Evolutionary conservation across 2,329 filamentous ascomycete genomes (phyloP).

Genomic region (Monilinia laxa): DNA sequence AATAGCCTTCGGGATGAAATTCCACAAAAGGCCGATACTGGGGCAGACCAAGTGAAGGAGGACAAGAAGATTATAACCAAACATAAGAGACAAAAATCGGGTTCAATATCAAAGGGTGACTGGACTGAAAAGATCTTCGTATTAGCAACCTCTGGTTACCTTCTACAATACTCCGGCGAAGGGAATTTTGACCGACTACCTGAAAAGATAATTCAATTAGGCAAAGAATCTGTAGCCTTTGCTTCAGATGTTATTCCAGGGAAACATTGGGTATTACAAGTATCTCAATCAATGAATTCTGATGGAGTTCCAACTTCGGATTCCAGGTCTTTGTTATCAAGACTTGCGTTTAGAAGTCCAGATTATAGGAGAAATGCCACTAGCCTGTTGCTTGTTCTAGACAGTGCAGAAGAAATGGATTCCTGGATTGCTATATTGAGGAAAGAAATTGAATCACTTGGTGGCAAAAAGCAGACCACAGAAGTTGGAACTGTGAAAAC

Average conservation of each 20-base stretch:
- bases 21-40: slow-evolving; percentile 35
- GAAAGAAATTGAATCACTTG: slow-evolving; percentile 67
- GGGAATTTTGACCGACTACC: slow-evolving; percentile 70
- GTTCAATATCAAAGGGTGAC: slow-evolving; percentile 50
- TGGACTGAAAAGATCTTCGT: slow-evolving; percentile 73
- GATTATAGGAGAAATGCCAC: slow-evolving; percentile 56
- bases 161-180: slow-evolving; percentile 72
- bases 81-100: slow-evolving; percentile 40
- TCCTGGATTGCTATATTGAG: slow-evolving; percentile 69
- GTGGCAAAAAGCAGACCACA: slow-evolving; percentile 62
- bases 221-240: slow-evolving; percentile 75
- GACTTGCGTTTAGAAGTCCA: slow-evolving; percentile 58
- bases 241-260: slow-evolving; percentile 78
- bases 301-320: slow-evolving; percentile 53
- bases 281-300: slow-evolving; percentile 64
- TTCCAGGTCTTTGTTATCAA: slow-evolving; percentile 62
- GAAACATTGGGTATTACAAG: slow-evolving; percentile 75
- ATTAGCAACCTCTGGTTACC: slow-evolving; percentile 65
- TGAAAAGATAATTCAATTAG: slow-evolving; percentile 70
- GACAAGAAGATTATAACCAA: slow-evolving; percentile 46
- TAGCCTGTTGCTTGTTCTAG: slow-evolving; percentile 71
- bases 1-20: slow-evolving; percentile 45
- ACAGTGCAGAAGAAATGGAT: slow-evolving; percentile 72
- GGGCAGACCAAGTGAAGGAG: slow-evolving; percentile 24
- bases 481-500: slow-evolving; percentile 57